phyloP scores from a whole-genome alignment of 2,329 filamentous ascomycete species.

The Diaporthe longicolla region DNA sequence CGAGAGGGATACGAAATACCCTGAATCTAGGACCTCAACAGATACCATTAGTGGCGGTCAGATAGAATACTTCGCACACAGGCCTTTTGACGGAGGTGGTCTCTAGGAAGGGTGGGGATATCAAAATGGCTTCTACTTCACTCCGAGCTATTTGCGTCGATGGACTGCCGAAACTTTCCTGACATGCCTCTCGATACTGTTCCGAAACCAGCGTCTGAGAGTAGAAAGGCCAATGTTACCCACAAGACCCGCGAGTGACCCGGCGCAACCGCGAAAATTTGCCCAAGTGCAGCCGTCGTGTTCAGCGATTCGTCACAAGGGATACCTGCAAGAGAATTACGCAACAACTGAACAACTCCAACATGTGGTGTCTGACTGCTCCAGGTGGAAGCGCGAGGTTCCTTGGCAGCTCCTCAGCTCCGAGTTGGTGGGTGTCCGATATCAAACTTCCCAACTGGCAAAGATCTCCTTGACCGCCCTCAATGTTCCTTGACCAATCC shows the following conservation, averaged over 20 bases:
- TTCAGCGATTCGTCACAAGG: not conserved
- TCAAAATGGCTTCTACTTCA: not conserved
- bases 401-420: not conserved
- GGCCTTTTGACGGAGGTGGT: not conserved
- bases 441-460: not conserved
- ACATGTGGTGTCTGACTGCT: not conserved
- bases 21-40: not conserved
- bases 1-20: slow-evolving; percentile 17
- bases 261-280: not conserved
- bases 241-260: not conserved
- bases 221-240: not conserved
- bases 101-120: not conserved
- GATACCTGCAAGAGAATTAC: not conserved
- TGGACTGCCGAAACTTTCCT: not conserved
- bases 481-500: not conserved
- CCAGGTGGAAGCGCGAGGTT: not conserved
- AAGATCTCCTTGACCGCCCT: not conserved
- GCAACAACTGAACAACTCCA: too few relatives aligned
- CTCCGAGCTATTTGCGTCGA: not conserved
- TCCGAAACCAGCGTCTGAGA: too few relatives aligned
- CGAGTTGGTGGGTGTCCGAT: not conserved
- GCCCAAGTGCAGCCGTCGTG: not conserved
- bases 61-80: not conserved
- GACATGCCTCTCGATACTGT: too few relatives aligned
- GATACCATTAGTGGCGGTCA: not conserved